Evolutionary conservation across 73 alveolate species (phyloP), one percentile per base, ranked within the genome.

Genomic region (Paramecium biaurelia): DNA sequence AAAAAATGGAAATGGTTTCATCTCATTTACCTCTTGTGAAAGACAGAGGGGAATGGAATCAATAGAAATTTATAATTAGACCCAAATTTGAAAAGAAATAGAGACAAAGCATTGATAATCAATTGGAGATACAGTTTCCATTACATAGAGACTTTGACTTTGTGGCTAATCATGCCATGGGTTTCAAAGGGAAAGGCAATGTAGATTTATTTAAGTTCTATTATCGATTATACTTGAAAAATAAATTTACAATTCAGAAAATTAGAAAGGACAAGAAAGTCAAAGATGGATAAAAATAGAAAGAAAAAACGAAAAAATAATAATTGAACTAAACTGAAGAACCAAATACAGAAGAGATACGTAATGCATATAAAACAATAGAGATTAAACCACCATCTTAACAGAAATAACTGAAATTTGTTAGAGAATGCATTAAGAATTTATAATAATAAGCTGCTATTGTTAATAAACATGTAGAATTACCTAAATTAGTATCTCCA

Each of bases 261-360:
- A 72, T 72, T 1, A 72, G 86, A 72, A 72, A 38, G 35, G 86
- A 72, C n/a, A 72, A 72, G 58, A 72, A 72, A 72, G 26, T 4
- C 7, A 72, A 38, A 37, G 56, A 32, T 15, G 86, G 45, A 35
- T 34, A 12, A 21, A 72, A 72, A 72, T 35, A 28, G 24, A 35
- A 72, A n/a, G 32, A 38, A 15, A 72, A 32, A 15, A 14, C 57
- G 2, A 72, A 72, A 14, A 35, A 35, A 35, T 28, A 72, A 11
- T 28, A 72, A 37, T 18, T 28, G 18, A 72, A 72, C 35, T 37
- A 72, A 23, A 72, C 86, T 11, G 86, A 72, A 12, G 86, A 72
- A 35, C 86, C 86, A 72, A 72, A 72, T 37, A 72, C 59, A 11
- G 86, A 72, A n/a, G 86, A 72, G 38, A 35, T 72, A 34, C 38